phyloP scores from a whole-genome alignment of 805 yeast species.

The Yueomyces sinensis region DNA sequence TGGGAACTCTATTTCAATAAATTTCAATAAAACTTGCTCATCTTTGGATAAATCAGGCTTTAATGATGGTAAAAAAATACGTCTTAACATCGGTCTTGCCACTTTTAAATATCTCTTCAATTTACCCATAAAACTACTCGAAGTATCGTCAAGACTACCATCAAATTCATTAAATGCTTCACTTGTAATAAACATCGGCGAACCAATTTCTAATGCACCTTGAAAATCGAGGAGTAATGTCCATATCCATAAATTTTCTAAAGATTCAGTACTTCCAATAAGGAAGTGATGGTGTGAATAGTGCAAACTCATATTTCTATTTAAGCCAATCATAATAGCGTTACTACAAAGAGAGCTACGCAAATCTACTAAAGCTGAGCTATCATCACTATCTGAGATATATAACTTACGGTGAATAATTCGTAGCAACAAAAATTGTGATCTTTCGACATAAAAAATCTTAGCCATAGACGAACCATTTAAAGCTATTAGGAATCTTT shows the following conservation, averaged over 20 bases:
- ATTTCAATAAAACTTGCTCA: slow-evolving; percentile 1
- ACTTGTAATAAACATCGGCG: slow-evolving; percentile 12
- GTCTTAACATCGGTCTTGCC: slow-evolving; percentile 9
- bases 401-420: slow-evolving; percentile 1
- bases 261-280: slow-evolving; percentile 8
- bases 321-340: slow-evolving; percentile 13
- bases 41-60: slow-evolving; percentile 6
- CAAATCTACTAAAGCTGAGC: slow-evolving; percentile 9
- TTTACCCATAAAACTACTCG: slow-evolving; percentile 2
- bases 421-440: slow-evolving; percentile 17
- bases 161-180: slow-evolving; percentile 4
- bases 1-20: slow-evolving; percentile 6
- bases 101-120: slow-evolving; percentile 7
- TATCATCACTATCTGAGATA: slow-evolving; percentile 12
- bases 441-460: slow-evolving; percentile 16
- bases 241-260: slow-evolving; percentile 11
- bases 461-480: slow-evolving; percentile 18
- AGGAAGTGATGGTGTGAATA: slow-evolving; percentile 7
- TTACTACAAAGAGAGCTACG: slow-evolving; percentile 7
- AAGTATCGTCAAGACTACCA: background rate
- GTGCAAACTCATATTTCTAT: slow-evolving; percentile 8
- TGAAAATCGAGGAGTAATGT: slow-evolving; percentile 15
- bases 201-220: slow-evolving; percentile 19
- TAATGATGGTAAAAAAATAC: slow-evolving; percentile 3
- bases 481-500: slow-evolving; percentile 10